Evolutionary conservation across 257 asterid genomes (phyloP).

Genomic region (Avicennia marina): DNA sequence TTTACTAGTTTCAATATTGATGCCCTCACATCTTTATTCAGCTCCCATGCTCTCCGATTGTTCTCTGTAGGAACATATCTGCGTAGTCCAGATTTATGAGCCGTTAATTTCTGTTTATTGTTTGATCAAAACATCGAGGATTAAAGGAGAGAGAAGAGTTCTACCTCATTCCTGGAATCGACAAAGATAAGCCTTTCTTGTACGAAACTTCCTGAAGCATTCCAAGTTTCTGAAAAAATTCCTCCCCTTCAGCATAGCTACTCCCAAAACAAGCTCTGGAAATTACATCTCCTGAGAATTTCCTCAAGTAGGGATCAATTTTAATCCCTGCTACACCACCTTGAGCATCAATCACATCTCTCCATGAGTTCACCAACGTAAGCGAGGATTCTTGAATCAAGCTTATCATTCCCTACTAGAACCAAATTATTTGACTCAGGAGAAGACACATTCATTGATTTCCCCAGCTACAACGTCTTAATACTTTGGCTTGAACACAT

Average conservation of each 20-base stretch:
- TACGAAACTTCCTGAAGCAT: conserved; percentile 30
- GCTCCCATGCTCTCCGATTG: conserved; percentile 41
- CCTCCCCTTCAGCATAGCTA: conserved; percentile 30
- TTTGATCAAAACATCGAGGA: too few species aligned
- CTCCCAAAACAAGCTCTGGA: conserved; percentile 44
- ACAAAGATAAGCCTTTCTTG: conserved; percentile 5
- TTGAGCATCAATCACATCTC: conserved; percentile 5
- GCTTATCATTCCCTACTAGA: conserved; percentile 32
- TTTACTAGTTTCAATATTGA: conserved; percentile 35
- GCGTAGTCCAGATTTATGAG: too few species aligned
- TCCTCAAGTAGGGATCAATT: conserved; percentile 27
- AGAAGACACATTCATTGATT: too few species aligned
- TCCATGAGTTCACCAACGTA: conserved; percentile 30
- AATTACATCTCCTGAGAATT: conserved; percentile 37
- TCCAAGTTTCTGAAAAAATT: conserved; percentile 32
- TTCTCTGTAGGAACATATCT: conserved; percentile 25
- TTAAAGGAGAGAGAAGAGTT: too few species aligned
- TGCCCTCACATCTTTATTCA: conserved; percentile 41
- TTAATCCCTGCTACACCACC: conserved; percentile 36
- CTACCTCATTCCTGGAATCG: conserved; percentile 31
- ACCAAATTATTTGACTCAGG: too few species aligned
- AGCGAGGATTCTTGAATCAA: conserved; percentile 27
- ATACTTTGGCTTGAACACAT: too few species aligned
- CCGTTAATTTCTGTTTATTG: too few species aligned
- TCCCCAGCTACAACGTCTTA: too few species aligned